These are phyloP conservation scores for Quercus suber DNA, from an alignment of 306 rosid genomes.

Conservation along the genomic window DNA sequence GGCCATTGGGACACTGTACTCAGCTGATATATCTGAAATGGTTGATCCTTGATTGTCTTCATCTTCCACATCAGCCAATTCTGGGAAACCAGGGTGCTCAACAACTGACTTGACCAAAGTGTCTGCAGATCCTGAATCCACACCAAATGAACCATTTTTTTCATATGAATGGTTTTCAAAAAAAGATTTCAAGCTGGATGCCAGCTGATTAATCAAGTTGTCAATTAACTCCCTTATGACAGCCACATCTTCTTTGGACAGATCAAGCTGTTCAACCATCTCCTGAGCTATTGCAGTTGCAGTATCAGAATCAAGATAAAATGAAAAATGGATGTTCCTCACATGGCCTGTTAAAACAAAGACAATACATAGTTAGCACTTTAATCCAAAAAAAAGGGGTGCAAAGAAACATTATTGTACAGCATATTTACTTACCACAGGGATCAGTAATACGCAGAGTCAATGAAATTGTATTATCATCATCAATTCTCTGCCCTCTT, in stretches of 20 bases:
- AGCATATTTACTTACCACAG: conserved; percentile 44
- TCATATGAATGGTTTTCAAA: conserved; percentile 31
- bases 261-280: conserved; percentile 87
- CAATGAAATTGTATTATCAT: conserved; percentile 46
- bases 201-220: conserved; percentile 49
- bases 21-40: conserved; percentile 51
- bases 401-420: neutral
- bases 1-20: conserved; percentile 24
- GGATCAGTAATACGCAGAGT: conserved; percentile 54
- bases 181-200: conserved; percentile 55
- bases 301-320: conserved; percentile 71
- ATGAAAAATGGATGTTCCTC: conserved; percentile 76
- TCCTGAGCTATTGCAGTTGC: conserved; percentile 74
- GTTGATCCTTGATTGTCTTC: conserved; percentile 48
- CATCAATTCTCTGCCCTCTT: conserved; percentile 52
- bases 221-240: conserved; percentile 67
- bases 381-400: neutral
- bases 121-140: conserved; percentile 16
- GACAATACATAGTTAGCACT: neutral
- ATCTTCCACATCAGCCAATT: conserved; percentile 32
- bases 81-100: conserved; percentile 24
- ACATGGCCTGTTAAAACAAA: conserved; percentile 52
- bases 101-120: conserved; percentile 17
- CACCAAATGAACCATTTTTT: conserved; percentile 27
- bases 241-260: conserved; percentile 48